Conservation (phyloP, 2,329 filamentous ascomycete species). For the Colletotrichum filicis region DNA sequence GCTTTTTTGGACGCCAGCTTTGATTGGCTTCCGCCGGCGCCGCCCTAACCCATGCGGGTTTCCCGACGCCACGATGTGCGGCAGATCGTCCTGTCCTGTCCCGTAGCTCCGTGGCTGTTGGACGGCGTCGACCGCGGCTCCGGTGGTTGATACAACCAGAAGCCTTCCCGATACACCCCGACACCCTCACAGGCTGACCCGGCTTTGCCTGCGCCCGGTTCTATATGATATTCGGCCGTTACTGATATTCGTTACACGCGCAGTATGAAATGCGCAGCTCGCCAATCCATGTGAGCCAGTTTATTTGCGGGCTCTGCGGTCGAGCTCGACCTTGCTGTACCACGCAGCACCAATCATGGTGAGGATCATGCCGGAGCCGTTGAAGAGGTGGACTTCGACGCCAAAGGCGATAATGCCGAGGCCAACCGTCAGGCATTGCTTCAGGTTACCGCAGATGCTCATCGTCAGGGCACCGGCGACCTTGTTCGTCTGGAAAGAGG, state of each 20-base stretch:
- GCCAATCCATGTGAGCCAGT: neutral
- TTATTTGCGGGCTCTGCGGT: constrained; percentile 51
- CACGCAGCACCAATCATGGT: constrained; percentile 66
- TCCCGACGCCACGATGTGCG: neutral
- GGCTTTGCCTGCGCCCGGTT: constrained; percentile 20
- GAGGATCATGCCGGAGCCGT: constrained; percentile 66
- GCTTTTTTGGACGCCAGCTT: neutral
- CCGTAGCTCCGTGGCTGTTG: neutral
- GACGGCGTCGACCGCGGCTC: neutral
- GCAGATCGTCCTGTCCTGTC: neutral
- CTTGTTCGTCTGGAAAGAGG: constrained; percentile 69
- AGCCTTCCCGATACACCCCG: neutral
- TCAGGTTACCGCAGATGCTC: constrained; percentile 69
- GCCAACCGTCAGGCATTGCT: constrained; percentile 66
- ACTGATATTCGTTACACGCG: constrained; percentile 34
- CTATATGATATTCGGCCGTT: constrained; percentile 31
- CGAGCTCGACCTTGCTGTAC: constrained; percentile 68
- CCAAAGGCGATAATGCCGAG: constrained; percentile 65
- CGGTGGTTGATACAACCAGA: constrained; percentile 14
- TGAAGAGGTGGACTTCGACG: constrained; percentile 60
- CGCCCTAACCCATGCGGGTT: neutral
- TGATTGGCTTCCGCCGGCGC: constrained; percentile 9
- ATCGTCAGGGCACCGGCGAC: constrained; percentile 67
- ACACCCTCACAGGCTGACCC: neutral
- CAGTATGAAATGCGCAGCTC: neutral